Base-by-base conservation (phyloP, 2,329 filamentous ascomycete genomes). In the Simplicillium aogashimaense region DNA sequence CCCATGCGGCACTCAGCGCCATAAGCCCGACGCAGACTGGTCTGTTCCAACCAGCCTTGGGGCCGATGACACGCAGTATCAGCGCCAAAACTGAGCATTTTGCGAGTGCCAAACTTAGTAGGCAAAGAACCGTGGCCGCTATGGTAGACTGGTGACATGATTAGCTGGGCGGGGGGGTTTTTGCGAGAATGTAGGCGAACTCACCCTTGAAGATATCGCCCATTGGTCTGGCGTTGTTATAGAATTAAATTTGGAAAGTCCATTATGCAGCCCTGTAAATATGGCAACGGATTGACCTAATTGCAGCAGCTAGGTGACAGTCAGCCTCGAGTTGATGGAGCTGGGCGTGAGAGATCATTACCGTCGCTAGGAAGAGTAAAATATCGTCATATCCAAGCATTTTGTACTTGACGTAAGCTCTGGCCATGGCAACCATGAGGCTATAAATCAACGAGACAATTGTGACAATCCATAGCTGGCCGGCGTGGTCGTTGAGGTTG, bases 1-100 rank as follows among this genome's bases (percentile, higher is more conserved):
- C 43, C 46, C 46, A 48, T 2, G 35, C 3, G 1, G 32, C 37
- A 16, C 42, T 44, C 18, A 48, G 15, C 11, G 25, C 34, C 25
- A 48, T 40, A 9, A 48, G 33, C 1, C 16, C 36, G 3, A 47
- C 11, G 18, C 47, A 48, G 7, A 46, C 34, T 2, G 41, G 42
- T 10, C 38, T 38, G 16, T 38, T 43, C 25, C 17, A 37, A 9
- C 46, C 44, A 1, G 38, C 39, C 40, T 45, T 45, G 16, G 41
- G 36, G 9, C 41, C 40, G 17, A 50, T 45, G 30, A 48, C 43
- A 2, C 47, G 43, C 8, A 50, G 34, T 28, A 50, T 37, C 9
- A 50, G 34, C 2, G 45, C 45, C 13, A 47, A 39, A 7, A 48
- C 34, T 3, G 47, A 50, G 32, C 47, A 50, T 36, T 50, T 50